These are phyloP conservation scores for Nothophaeocryptopus gaeumannii DNA, from an alignment of 2,329 filamentous ascomycete genomes.

Conservation along the genomic window DNA sequence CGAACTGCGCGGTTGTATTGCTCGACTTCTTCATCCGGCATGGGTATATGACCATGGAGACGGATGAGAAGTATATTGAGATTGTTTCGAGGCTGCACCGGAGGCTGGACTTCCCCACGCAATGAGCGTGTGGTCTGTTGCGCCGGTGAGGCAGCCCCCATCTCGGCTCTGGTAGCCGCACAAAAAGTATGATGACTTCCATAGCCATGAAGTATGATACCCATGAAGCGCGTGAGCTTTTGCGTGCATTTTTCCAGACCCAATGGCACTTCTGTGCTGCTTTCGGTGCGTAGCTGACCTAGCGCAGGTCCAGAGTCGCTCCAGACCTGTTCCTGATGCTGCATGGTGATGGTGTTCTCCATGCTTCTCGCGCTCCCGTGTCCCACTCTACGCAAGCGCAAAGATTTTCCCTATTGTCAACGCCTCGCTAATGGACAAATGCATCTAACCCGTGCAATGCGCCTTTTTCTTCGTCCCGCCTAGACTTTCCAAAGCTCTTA, in stretches of 20 bases:
- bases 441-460: no score
- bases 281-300: background rate
- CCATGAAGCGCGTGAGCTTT: background rate
- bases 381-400: no score
- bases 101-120: conserved; percentile 68
- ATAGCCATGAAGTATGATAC: background rate
- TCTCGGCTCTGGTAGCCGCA: background rate
- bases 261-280: background rate
- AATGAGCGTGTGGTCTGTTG: conserved; percentile 25
- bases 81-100: conserved; percentile 75
- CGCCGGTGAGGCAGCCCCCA: background rate
- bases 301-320: conserved; percentile 1
- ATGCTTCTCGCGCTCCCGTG: background rate
- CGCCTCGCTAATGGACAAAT: conserved; percentile 31
- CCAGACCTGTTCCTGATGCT: conserved; percentile 2
- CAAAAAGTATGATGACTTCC: background rate
- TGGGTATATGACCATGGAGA: conserved; percentile 72
- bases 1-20: conserved; percentile 81
- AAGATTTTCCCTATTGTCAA: conserved; percentile 19
- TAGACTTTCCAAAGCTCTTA: conserved; percentile 42
- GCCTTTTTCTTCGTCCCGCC: no score
- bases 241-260: no score
- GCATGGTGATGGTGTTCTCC: background rate
- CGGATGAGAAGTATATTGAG: conserved; percentile 74
- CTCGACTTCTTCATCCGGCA: conserved; percentile 89